Evolutionary conservation across 257 asterid genomes (phyloP).

Genomic region (Solanum habrochaites): DNA sequence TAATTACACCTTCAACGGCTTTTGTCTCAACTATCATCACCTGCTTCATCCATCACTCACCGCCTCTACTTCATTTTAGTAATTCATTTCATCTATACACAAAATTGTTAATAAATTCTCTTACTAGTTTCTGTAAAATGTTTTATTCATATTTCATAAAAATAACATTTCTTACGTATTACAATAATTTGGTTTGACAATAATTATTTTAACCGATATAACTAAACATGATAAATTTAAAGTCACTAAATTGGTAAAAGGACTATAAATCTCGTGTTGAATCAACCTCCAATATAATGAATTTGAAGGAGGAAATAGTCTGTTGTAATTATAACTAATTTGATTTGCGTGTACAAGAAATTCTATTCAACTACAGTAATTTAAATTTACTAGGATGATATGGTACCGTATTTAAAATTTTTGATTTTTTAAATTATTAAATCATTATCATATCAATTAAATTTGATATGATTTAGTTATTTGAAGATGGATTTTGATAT

Average conservation of each 20-base stretch:
- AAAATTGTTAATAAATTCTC: neutral
- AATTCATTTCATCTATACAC: neutral
- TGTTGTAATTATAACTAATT: too few species aligned
- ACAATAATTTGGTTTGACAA: neutral
- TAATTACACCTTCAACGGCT: neutral
- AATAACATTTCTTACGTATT: too few species aligned
- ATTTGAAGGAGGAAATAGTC: neutral
- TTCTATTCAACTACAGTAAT: neutral
- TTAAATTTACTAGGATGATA: neutral
- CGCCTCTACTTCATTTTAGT: neutral
- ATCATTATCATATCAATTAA: too few species aligned
- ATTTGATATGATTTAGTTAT: too few species aligned
- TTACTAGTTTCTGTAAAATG: neutral
- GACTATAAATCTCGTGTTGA: too few species aligned
- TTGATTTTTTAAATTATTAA: too few species aligned
- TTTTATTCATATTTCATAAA: neutral
- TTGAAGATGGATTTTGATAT: too few species aligned
- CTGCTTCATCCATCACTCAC: slow-evolving; percentile 5
- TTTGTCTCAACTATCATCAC: slow-evolving; percentile 9
- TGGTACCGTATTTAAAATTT: too few species aligned
- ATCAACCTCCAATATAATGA: neutral
- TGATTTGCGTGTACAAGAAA: neutral
- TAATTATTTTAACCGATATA: neutral
- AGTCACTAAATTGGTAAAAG: neutral
- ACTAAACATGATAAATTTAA: too few species aligned